Base-by-base conservation (phyloP, 2,329 filamentous ascomycete species). In the Fusarium haematococcum region DNA sequence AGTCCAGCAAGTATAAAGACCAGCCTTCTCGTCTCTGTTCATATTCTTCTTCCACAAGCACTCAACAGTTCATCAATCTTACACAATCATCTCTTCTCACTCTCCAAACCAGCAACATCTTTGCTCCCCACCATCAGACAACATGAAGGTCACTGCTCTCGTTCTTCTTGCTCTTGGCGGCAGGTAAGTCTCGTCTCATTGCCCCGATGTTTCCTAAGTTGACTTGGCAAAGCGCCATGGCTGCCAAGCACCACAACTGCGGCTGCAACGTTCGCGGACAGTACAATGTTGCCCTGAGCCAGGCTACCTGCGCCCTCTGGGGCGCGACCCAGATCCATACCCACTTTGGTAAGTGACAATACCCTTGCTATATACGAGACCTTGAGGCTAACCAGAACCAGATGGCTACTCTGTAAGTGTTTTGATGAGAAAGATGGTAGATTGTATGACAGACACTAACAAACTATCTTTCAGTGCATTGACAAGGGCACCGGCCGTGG, bases 331-430 rank as follows among this genome's bases (percentile, higher is more conserved):
- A 72, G 37, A 57, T 62, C 3, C 2, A 73, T 23, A 73, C 70
- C 2, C 32, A 60, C 11, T 73, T 33, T 18, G 67, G 57, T 60
- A 45, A 43, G 27, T 45, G 7, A n/a, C 6, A 16, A 41, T 8
- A 6, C n/a, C 35, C 35, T n/a, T 9, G 18, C 20, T n/a, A 5
- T 10, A 2, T 25, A 2, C 7, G 6, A 7, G n/a, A 3, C 4
- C 4, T 18, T 18, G 10, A 27, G 13, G 8, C 57, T 60, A 43
- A 60, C 37, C n/a, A 8, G 6, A 8, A 10, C 7, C 5, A 20
- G 66, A 73, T 35, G 70, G 70, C 5, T 69, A 73, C 30, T 73
- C 70, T 58, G 70, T 73, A 48, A 18, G 69, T 63, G 10, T 10
- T 5, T 9, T 1, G 1, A 11, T 14, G 16, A 2, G 2, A 0